A percentile compares a stretch with the other conserved stretches of the same genome.
Evolutionary conservation across 345 rosid species (phyloP).

Genomic region (Pistacia vera): DNA sequence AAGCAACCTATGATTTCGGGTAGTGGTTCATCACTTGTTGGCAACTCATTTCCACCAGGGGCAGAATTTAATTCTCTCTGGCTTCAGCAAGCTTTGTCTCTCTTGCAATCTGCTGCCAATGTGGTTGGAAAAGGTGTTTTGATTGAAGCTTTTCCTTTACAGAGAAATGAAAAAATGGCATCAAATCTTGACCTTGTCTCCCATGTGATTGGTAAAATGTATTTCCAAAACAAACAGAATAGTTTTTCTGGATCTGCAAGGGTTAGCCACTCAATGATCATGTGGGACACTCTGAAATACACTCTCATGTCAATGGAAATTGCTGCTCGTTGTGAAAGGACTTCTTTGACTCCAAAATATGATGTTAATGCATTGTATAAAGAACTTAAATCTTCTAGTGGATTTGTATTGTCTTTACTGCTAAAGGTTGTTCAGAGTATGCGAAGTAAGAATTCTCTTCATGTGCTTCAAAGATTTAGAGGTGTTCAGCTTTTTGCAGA

Average conservation of each 20-base stretch:
- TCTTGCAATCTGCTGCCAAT: constrained; percentile 63
- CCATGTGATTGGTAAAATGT: constrained; percentile 54
- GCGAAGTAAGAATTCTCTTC: constrained; percentile 54
- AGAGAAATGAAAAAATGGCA: constrained; percentile 40
- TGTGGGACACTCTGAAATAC: constrained; percentile 96
- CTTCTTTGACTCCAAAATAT: constrained; percentile 50
- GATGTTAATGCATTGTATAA: constrained; percentile 52
- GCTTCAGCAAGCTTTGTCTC: constrained; percentile 62
- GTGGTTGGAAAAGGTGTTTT: constrained; percentile 49
- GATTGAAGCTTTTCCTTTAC: constrained; percentile 44
- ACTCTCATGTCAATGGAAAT: constrained; percentile 84
- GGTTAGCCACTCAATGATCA: constrained; percentile 53
- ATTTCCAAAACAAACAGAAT: constrained; percentile 48
- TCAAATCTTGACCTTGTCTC: constrained; percentile 56
- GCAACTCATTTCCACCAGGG: constrained; percentile 29
- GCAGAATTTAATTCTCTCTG: constrained; percentile 36
- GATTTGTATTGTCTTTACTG: constrained; percentile 69
- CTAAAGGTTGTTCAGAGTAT: constrained; percentile 63
- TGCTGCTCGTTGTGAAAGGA: constrained; percentile 67
- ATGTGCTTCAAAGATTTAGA: constrained; percentile 81
- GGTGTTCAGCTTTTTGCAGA: constrained; percentile 78
- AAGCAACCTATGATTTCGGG: constrained; percentile 47
- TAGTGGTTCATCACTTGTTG: constrained; percentile 18
- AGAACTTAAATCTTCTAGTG: constrained; percentile 73
- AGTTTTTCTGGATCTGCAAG: constrained; percentile 41